These are phyloP conservation scores for Camelina hispida DNA, from an alignment of 345 rosid genomes.

Conservation along the genomic window DNA sequence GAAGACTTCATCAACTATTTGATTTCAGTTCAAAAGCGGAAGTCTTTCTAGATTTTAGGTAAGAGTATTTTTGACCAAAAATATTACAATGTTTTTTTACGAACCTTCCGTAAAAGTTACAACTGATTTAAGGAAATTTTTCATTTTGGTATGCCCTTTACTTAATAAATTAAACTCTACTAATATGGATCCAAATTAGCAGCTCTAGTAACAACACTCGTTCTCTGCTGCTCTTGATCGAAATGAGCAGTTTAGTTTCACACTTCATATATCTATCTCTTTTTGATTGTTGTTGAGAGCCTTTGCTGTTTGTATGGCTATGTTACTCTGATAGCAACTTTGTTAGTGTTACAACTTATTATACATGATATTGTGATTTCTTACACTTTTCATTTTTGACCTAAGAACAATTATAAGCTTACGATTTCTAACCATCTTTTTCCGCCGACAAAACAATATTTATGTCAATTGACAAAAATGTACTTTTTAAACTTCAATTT, in stretches of 20 bases:
- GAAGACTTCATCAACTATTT: background rate
- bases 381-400: background rate
- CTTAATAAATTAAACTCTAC: too few relatives aligned
- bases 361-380: background rate
- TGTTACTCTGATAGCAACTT: background rate
- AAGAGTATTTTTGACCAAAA: background rate
- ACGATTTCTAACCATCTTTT: background rate
- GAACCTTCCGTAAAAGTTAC: background rate
- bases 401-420: background rate
- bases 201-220: too few relatives aligned
- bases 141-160: too few relatives aligned
- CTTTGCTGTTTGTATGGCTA: background rate
- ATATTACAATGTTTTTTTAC: background rate
- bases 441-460: background rate
- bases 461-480: background rate
- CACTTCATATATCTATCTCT: too few relatives aligned
- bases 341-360: background rate
- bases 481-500: background rate
- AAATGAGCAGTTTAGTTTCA: too few relatives aligned
- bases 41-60: too few relatives aligned
- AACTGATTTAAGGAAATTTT: background rate
- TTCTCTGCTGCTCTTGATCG: too few relatives aligned
- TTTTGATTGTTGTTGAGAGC: too few relatives aligned
- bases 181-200: too few relatives aligned
- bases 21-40: too few relatives aligned